Evolutionary conservation across 257 asterid genomes (phyloP).

Genomic region (Handroanthus guayacan): DNA sequence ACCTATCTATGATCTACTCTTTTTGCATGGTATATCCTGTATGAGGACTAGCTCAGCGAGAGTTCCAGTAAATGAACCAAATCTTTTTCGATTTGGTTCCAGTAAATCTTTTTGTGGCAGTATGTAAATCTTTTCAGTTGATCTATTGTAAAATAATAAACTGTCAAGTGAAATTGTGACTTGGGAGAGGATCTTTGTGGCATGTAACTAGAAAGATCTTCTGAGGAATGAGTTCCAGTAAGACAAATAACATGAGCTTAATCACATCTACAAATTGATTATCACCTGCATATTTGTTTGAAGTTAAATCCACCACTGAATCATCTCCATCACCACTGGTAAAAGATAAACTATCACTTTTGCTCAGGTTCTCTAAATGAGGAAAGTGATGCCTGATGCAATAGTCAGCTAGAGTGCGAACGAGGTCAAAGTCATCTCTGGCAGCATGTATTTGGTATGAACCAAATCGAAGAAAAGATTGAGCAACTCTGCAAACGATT

Average conservation of each 20-base stretch:
- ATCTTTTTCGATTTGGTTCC: too few species aligned
- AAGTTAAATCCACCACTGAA: conserved; percentile 69
- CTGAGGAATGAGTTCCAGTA: not conserved
- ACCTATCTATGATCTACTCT: too few species aligned
- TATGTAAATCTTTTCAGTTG: not conserved
- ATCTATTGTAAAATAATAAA: not conserved
- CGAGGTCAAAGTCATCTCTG: conserved; percentile 65
- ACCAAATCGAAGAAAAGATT: conserved; percentile 77
- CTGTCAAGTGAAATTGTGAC: not conserved
- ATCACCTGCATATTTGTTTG: conserved; percentile 81
- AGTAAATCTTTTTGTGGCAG: too few species aligned
- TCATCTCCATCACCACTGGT: conserved; percentile 64
- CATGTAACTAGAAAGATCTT: not conserved
- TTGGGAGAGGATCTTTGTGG: not conserved
- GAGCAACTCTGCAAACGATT: conserved; percentile 75
- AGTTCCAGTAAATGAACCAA: too few species aligned
- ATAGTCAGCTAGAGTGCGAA: conserved; percentile 68
- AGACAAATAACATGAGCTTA: not conserved
- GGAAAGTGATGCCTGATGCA: conserved; percentile 69
- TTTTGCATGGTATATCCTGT: too few species aligned
- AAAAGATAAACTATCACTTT: conserved; percentile 67
- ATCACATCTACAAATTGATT: not conserved
- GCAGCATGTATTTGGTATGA: conserved; percentile 78
- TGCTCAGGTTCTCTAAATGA: conserved; percentile 66
- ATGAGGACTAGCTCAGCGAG: not conserved